Conservation (phyloP, 2,329 filamentous ascomycete species). For the Emmonsia crescens region DNA sequence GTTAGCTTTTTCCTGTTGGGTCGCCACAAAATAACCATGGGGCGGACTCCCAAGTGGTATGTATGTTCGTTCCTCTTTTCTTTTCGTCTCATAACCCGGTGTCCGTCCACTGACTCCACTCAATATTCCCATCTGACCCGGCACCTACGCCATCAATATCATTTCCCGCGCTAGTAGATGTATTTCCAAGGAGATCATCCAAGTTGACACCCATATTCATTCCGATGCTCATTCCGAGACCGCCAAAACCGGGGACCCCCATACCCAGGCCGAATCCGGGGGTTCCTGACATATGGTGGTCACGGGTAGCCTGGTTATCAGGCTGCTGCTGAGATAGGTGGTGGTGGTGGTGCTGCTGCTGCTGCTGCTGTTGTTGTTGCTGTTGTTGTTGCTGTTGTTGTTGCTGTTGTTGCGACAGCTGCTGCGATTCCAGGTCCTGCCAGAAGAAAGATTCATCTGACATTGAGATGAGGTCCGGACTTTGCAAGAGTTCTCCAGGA, state of each 20-base stretch:
- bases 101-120: constrained; percentile 33
- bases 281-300: not conserved
- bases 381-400: not conserved
- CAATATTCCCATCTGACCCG: constrained; percentile 8
- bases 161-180: not conserved
- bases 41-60: not conserved
- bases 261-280: constrained; percentile 12
- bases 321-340: not conserved
- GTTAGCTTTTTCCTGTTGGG: not conserved
- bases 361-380: not conserved
- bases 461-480: not conserved
- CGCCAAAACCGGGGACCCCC: constrained; percentile 16
- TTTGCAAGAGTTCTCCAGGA: not conserved
- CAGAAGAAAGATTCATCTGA: constrained; percentile 1
- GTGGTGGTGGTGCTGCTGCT: not conserved
- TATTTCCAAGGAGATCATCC: constrained; percentile 33
- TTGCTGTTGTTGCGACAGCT: not conserved
- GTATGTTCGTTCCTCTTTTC: not conserved
- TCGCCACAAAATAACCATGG: not conserved
- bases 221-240: constrained; percentile 15
- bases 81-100: constrained; percentile 13
- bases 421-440: not conserved
- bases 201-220: constrained; percentile 27
- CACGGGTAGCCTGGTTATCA: not conserved
- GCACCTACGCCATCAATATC: not conserved